Base-by-base conservation (phyloP, 1,284 basidiomycete species). In the Marasmius sp. region DNA sequence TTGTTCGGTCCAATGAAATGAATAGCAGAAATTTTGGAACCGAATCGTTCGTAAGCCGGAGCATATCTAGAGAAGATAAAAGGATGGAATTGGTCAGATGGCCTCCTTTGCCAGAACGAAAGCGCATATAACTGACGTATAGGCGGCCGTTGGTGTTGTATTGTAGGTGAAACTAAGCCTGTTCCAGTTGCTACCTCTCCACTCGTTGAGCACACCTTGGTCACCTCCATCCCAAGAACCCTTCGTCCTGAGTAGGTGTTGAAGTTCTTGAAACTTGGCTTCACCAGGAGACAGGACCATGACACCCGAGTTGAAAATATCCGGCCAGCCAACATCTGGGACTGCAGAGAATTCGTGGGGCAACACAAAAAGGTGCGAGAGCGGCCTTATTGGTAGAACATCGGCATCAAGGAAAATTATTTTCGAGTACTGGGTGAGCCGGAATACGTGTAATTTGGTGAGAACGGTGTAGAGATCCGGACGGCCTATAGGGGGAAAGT, bases 201-300 rank as follows among this genome's bases (percentile, higher is more conserved):
- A 98, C 77, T 98, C 95, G 71, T 99, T 99, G 65, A 98, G 81
- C 61, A 98, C 77, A 18, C 97, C 97, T 75, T 98, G 97, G 77
- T 98, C 97, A 20, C 94, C 97, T 6, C 97, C 97, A 70, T 99
- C 97, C 92, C 97, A 98, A 57, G 89, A 92, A 11, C 95, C 95
- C 67, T 89, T 89, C 7, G 83, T 78, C 63, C 86, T 85, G 58
- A 92, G 83, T 58, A 96, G 81, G 12, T 81, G 75, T 62, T 81
- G 84, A 57, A 98, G 81, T 54, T 89, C 84, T 1, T 85, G 79
- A 74, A 97, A 98, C 68, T 95, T 95, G 58, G 87, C 85, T 66
- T 91, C 81, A 1, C 89, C 87, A 0, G 97, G 97, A 47, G 84
- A 84, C 52, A 96, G 77, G 60, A 98, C 93, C 78, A 99, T 86